Evolutionary conservation across 176 grass and related monocot genomes (phyloP).

Genomic region (Pontederia paniculata): DNA sequence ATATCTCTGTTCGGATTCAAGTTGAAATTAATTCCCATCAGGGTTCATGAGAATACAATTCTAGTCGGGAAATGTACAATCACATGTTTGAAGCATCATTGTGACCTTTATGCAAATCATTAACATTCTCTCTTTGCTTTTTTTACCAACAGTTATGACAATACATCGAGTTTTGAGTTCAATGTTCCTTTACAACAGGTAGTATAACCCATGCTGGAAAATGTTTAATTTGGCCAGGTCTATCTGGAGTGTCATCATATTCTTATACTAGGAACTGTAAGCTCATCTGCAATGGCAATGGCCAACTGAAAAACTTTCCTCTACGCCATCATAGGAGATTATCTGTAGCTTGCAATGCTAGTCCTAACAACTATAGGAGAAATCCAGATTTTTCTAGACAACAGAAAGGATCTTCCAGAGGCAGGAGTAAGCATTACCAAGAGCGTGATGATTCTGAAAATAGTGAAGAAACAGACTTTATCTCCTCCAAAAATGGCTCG

Average conservation of each 20-base stretch:
- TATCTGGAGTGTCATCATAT: conserved; percentile 26
- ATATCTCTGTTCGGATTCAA: too few relatives aligned
- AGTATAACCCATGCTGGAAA: conserved; percentile 15
- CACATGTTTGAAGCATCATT: too few relatives aligned
- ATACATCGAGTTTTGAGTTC: too few relatives aligned
- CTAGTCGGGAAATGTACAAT: too few relatives aligned
- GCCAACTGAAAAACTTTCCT: conserved; percentile 27
- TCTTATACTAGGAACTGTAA: conserved; percentile 22
- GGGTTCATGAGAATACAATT: too few relatives aligned
- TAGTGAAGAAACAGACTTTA: conserved; percentile 37
- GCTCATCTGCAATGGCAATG: conserved; percentile 18
- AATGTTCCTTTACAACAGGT: not conserved
- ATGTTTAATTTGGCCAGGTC: conserved; percentile 23
- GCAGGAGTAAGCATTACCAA: conserved; percentile 39
- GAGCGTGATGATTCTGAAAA: conserved; percentile 49
- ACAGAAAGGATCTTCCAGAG: conserved; percentile 16
- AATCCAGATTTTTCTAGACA: conserved; percentile 22
- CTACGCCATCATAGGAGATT: conserved; percentile 23
- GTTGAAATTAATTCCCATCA: too few relatives aligned
- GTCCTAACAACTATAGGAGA: conserved; percentile 18
- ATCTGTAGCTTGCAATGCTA: conserved; percentile 27
- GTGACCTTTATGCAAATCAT: too few relatives aligned
- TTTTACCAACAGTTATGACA: too few relatives aligned
- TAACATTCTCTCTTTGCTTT: too few relatives aligned
- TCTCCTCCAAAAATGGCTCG: conserved; percentile 51